These are phyloP conservation scores for Kazachstania psychrophila DNA, from an alignment of 805 yeast species.

Conservation along the genomic window DNA sequence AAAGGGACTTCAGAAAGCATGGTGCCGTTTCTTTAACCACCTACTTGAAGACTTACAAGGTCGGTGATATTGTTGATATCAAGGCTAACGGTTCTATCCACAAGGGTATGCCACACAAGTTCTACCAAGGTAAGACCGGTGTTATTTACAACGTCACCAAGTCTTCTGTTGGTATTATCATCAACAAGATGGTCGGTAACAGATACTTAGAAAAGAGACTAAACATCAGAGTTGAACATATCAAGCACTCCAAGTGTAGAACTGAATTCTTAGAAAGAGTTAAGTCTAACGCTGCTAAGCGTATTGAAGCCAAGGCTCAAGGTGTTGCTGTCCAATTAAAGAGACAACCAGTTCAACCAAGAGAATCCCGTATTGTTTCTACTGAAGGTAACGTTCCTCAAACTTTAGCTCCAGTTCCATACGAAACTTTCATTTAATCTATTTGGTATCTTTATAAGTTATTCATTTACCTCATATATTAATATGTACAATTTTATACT, in stretches of 20 bases:
- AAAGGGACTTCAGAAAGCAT: constrained; percentile 96
- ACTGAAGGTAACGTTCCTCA: constrained; percentile 83
- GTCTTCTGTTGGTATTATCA: constrained; percentile 94
- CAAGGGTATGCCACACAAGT: constrained; percentile 99
- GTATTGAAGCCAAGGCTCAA: constrained; percentile 87
- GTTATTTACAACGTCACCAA: constrained; percentile 98
- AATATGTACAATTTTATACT: constrained; percentile 10
- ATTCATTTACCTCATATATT: constrained; percentile 9
- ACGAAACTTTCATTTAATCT: constrained; percentile 96
- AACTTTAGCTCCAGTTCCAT: constrained; percentile 97
- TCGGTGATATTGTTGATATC: constrained; percentile 99
- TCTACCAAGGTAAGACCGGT: constrained; percentile 99
- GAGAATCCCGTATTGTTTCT: constrained; percentile 79
- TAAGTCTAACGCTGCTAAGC: constrained; percentile 89
- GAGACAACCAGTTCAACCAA: constrained; percentile 98
- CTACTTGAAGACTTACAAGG: constrained; percentile 96
- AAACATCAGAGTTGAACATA: constrained; percentile 97
- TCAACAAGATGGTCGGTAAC: constrained; percentile 98
- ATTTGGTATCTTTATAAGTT: constrained; percentile 9
- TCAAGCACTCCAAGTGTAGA: constrained; percentile 99
- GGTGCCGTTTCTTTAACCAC: constrained; percentile 91
- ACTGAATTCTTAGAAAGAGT: constrained; percentile 98
- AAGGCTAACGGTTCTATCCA: constrained; percentile 98
- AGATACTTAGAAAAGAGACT: constrained; percentile 98
- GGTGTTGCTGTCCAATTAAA: constrained; percentile 87